phyloP scores from a whole-genome alignment of 2,329 filamentous ascomycete genomes.

The Pyricularia sp. region DNA sequence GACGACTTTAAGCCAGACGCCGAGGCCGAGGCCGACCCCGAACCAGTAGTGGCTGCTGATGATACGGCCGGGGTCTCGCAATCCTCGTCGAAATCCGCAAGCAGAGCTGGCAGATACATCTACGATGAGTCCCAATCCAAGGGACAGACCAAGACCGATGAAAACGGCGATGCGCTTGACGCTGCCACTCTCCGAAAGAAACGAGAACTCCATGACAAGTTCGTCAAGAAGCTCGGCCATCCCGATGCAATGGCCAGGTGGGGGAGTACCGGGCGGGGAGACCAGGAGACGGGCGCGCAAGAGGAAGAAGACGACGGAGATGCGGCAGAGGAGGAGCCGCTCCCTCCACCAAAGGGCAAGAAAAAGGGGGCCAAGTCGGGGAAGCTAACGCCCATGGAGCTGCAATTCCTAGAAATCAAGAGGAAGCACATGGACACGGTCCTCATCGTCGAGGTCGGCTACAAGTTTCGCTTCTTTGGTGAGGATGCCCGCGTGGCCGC shows the following conservation, averaged over 20 bases:
- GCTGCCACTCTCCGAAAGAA: conserved; percentile 41
- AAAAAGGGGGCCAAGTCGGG: conserved; percentile 59
- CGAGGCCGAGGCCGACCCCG: conserved; percentile 2
- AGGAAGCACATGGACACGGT: conserved; percentile 74
- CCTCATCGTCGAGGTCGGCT: conserved; percentile 87
- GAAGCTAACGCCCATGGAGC: conserved; percentile 89
- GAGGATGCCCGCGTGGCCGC: conserved; percentile 84
- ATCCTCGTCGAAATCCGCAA: conserved; percentile 15
- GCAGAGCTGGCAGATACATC: conserved; percentile 38
- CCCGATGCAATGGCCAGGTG: conserved; percentile 54
- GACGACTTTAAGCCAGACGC: conserved; percentile 1
- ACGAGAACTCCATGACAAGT: conserved; percentile 64
- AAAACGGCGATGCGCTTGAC: conserved; percentile 27
- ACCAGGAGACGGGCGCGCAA: conserved; percentile 26
- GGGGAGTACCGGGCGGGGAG: conserved; percentile 34
- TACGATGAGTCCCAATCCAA: conserved; percentile 33
- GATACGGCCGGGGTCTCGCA: background rate
- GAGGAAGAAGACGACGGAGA: conserved; percentile 26
- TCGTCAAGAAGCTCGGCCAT: conserved; percentile 80
- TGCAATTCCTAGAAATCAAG: conserved; percentile 90
- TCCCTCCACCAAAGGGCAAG: conserved; percentile 31
- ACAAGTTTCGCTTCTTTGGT: conserved; percentile 95
- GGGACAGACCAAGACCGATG: conserved; percentile 22
- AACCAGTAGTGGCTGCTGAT: background rate
- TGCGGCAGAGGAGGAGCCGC: conserved; percentile 36